phyloP scores from a whole-genome alignment of 2,329 filamentous ascomycete genomes.

The Uncinocarpus reesii region DNA sequence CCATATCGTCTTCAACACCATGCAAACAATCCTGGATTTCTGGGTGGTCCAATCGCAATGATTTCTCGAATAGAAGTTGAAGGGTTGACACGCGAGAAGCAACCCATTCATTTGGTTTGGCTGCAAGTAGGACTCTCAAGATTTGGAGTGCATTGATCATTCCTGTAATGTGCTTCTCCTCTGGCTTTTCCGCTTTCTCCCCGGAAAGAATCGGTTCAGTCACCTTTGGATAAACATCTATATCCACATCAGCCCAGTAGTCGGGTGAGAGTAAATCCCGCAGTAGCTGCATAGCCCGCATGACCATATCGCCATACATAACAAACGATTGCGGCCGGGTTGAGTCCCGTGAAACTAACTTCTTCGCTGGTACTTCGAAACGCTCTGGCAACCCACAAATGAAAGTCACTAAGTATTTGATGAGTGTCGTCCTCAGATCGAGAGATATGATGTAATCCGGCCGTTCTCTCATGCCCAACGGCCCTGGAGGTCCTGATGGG shows the following conservation, averaged over 20 bases:
- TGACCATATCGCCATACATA: constrained; percentile 65
- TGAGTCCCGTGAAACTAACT: constrained; percentile 47
- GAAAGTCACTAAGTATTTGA: constrained; percentile 93
- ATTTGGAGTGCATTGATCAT: constrained; percentile 94
- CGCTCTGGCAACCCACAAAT: constrained; percentile 83
- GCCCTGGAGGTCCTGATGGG: constrained; percentile 45
- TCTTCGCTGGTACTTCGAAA: constrained; percentile 63
- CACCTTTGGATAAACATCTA: constrained; percentile 83
- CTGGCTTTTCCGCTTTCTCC: constrained; percentile 72
- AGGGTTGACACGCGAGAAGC: constrained; percentile 63
- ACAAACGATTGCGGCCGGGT: constrained; percentile 41
- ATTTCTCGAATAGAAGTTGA: constrained; percentile 83
- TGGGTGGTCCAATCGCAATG: constrained; percentile 73
- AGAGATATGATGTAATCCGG: constrained; percentile 59
- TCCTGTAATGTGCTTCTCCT: constrained; percentile 72
- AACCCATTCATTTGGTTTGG: constrained; percentile 85
- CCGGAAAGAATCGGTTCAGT: constrained; percentile 75
- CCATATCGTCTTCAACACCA: constrained; percentile 56
- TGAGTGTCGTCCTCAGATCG: constrained; percentile 62
- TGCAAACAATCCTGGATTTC: constrained; percentile 93
- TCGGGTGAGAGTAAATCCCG: constrained; percentile 74
- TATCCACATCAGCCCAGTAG: constrained; percentile 84
- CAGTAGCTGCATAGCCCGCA: constrained; percentile 71
- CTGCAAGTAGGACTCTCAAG: constrained; percentile 76
- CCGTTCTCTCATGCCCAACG: constrained; percentile 40